phyloP scores from a whole-genome alignment of 306 rosid genomes.

The Dalbergia cultrata region DNA sequence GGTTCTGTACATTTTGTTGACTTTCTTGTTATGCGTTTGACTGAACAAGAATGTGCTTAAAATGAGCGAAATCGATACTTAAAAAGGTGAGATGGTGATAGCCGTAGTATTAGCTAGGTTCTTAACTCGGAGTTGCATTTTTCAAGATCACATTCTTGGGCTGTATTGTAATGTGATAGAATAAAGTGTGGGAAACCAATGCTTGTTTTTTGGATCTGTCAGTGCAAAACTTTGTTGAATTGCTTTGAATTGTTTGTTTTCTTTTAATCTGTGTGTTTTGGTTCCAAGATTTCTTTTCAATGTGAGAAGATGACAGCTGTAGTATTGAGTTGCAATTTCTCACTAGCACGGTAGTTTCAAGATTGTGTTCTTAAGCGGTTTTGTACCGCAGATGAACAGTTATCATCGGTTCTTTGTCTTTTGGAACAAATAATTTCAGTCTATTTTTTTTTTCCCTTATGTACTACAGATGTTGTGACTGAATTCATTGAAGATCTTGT shows the following conservation, averaged over 20 bases:
- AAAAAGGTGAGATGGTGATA: too few relatives aligned
- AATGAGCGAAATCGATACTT: background rate
- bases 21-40: slow-evolving; percentile 19
- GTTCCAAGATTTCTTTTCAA: background rate
- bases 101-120: too few relatives aligned
- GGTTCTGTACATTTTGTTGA: slow-evolving; percentile 39
- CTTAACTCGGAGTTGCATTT: too few relatives aligned
- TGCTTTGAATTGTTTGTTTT: background rate
- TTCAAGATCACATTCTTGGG: too few relatives aligned
- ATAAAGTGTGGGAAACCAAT: too few relatives aligned
- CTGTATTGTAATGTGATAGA: too few relatives aligned
- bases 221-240: too few relatives aligned
- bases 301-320: background rate
- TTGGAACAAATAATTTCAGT: slow-evolving; percentile 28
- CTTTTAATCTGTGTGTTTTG: background rate
- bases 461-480: slow-evolving; percentile 84
- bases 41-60: slow-evolving; percentile 29
- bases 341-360: background rate
- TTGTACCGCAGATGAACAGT: background rate
- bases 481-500: slow-evolving; percentile 95
- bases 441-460: slow-evolving; percentile 31
- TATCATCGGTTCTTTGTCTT: background rate
- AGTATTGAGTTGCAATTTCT: background rate
- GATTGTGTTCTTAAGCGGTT: background rate
- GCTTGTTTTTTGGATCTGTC: too few relatives aligned